Evolutionary conservation across 2,329 filamentous ascomycete genomes (phyloP).

Genomic region (Biscogniauxia marginata): DNA sequence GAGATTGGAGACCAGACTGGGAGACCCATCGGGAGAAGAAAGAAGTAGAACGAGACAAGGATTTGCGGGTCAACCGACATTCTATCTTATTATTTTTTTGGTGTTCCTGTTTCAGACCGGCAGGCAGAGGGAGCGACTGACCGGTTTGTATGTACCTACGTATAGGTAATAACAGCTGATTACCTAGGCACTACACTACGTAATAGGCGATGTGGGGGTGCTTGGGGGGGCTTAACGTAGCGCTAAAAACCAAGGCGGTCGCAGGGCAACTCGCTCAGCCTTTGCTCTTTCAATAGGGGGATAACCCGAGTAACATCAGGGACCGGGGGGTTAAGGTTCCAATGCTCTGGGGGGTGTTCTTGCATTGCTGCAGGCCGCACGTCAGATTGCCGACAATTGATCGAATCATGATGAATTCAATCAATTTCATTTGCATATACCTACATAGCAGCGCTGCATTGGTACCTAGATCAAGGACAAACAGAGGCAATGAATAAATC

Average conservation of each 20-base stretch:
- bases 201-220: not conserved
- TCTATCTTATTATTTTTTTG: not conserved
- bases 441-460: not conserved
- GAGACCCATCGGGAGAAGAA: not conserved
- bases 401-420: not conserved
- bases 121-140: not conserved
- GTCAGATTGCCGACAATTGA: constrained; percentile 1
- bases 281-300: not conserved
- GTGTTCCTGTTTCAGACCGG: not conserved
- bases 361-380: not conserved
- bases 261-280: not conserved
- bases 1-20: not conserved
- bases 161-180: not conserved
- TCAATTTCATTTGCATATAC: not conserved
- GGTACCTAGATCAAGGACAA: not conserved
- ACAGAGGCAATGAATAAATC: not conserved
- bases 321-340: not conserved
- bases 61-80: not conserved
- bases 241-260: not conserved
- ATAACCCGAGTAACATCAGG: not conserved
- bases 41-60: not conserved
- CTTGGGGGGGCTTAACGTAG: not conserved
- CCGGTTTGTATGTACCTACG: not conserved
- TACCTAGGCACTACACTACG: not conserved
- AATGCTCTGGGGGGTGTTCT: not conserved